Evolutionary conservation across 306 rosid species (phyloP).

Genomic region (Gastrolobium villosum): DNA sequence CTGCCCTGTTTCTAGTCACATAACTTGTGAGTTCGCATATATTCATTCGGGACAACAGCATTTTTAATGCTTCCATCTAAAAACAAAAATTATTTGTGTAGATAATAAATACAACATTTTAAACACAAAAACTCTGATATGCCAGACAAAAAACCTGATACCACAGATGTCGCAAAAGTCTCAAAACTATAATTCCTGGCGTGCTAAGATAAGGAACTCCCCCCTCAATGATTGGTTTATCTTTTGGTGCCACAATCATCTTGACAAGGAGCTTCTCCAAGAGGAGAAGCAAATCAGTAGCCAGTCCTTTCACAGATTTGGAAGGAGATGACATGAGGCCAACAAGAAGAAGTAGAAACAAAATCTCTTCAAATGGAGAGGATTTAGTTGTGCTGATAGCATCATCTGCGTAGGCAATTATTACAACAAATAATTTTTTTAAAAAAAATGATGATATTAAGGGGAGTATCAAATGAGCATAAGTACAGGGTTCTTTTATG

Average conservation of each 20-base stretch:
- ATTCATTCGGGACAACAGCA: constrained; percentile 42
- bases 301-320: constrained; percentile 73
- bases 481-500: constrained; percentile 22
- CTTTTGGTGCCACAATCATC: constrained; percentile 49
- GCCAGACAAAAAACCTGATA: constrained; percentile 68
- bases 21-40: constrained; percentile 17
- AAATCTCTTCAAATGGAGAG: constrained; percentile 73
- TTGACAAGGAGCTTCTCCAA: constrained; percentile 73
- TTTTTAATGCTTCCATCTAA: constrained; percentile 23
- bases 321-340: constrained; percentile 96
- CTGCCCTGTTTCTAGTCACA: constrained; percentile 8
- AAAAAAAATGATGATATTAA: constrained; percentile 33
- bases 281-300: constrained; percentile 73
- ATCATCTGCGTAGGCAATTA: constrained; percentile 63
- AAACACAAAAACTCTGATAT: constrained; percentile 38
- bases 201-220: constrained; percentile 63
- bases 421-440: constrained; percentile 17
- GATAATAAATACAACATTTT: constrained; percentile 12
- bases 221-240: constrained; percentile 55
- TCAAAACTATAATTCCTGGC: constrained; percentile 71
- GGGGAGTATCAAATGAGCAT: constrained; percentile 35
- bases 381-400: constrained; percentile 52
- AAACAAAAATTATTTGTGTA: constrained; percentile 5
- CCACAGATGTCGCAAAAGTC: constrained; percentile 78
- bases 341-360: constrained; percentile 81